These are phyloP conservation scores for Solanum phureja DNA, from an alignment of 257 asterid genomes.

Conservation along the genomic window DNA sequence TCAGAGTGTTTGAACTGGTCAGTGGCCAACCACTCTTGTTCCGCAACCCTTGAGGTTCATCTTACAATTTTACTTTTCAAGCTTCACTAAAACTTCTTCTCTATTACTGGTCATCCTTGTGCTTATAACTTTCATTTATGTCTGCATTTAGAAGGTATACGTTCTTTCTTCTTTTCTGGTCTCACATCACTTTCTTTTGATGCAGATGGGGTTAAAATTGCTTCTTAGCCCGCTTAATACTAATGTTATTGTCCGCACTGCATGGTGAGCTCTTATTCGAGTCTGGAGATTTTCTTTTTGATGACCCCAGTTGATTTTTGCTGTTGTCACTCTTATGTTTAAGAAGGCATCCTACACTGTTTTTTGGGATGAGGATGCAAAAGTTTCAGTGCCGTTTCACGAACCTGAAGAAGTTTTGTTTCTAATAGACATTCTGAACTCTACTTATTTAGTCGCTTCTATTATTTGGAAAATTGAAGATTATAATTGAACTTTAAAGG, in stretches of 20 bases:
- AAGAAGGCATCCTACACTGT: not conserved
- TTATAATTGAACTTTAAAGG: not conserved
- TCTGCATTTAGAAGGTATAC: not conserved
- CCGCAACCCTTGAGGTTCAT: not conserved
- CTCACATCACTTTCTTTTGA: not conserved
- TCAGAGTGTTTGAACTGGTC: not conserved
- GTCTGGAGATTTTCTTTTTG: not conserved
- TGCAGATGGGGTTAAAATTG: not conserved
- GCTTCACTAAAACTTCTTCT: not conserved
- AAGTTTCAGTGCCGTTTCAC: not conserved
- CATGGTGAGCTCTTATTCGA: not conserved
- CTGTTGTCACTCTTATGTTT: not conserved
- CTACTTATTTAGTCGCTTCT: not conserved
- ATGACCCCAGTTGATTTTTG: not conserved
- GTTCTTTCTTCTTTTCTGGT: not conserved
- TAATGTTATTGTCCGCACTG: conserved; percentile 2
- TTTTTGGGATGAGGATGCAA: not conserved
- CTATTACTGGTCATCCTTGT: not conserved
- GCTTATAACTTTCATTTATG: not conserved
- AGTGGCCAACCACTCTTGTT: not conserved
- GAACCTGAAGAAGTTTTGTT: not conserved
- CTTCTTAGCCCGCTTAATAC: not conserved
- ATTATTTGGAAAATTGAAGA: not conserved
- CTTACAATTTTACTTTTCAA: not conserved
- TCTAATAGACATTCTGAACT: not conserved